Evolutionary conservation across 1,284 basidiomycete genomes (phyloP), one percentile per base, ranked within the genome.

Genomic region (Gymnopus androsaceus): DNA sequence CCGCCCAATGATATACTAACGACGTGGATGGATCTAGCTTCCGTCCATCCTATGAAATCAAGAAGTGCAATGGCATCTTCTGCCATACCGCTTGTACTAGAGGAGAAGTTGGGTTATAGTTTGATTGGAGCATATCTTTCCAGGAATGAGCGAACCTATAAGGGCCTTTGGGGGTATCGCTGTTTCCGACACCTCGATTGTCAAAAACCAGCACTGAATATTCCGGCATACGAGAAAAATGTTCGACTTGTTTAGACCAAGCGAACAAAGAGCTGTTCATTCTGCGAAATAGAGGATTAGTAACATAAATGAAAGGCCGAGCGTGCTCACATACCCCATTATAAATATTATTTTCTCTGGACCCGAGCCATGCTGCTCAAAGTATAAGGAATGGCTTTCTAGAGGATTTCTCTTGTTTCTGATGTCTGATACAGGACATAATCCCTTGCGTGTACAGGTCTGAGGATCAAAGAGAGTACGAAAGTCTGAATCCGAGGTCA

Each of bases 161-260:
- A 1, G 88, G 88, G 3, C 89, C 90, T 45, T 72, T 69, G 0
- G 92, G 91, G 19, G 82, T 76, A 19, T 81, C 83, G 46, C 86
- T 89, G 66, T 92, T 83, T 4, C 94, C 91, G 2, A 92, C 92
- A 1, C 94, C 94, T 34, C 92, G 80, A 66, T 96, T 95, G 69
- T 96, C 94, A 63, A 94, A 90, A 0, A 93, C 90, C 2, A 95
- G 75, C 6, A 84, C 75, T 0, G 85, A 69, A 56, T 74, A 84
- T 58, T 87, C 70, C 8, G 76, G 72, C 12, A 70, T 64, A 21
- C 73, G 68, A 12, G 73, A 76, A 60, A 90, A 88, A 62, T 87
- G 71, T 8, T 77, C 67, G 3, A 89, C 82, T 64, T 88, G 88
- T 1, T 72, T 66, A 2, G 69, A 66, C 89, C 88, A 91, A 1